phyloP scores from a whole-genome alignment of 305 asterid genomes.

The Fraxinus greggii region DNA sequence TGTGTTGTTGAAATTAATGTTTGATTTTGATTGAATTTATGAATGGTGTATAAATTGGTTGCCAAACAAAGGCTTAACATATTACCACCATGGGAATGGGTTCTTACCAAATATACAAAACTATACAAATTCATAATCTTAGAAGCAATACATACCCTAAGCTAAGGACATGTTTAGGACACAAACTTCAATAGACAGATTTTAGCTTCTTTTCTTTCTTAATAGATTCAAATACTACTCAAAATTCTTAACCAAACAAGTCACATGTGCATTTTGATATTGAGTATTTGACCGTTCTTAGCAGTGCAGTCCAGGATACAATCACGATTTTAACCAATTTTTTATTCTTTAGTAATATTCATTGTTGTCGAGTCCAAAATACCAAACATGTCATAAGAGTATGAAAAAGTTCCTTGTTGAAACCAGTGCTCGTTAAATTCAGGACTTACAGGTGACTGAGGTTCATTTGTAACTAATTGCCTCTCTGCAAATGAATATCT shows the following conservation, averaged over 20 bases:
- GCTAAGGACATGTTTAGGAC: not conserved
- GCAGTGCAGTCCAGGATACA: not conserved
- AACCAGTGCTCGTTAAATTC: not conserved
- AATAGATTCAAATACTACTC: not conserved
- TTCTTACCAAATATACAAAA: too few relatives aligned
- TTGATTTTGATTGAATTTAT: too few relatives aligned
- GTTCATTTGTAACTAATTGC: slow-evolving; percentile 45
- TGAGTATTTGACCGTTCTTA: not conserved
- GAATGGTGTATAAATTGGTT: too few relatives aligned
- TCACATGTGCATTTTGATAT: not conserved
- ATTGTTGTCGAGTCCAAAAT: not conserved
- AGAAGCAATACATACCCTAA: not conserved
- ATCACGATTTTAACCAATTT: not conserved
- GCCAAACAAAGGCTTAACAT: too few relatives aligned
- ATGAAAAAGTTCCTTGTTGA: not conserved
- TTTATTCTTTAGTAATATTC: not conserved
- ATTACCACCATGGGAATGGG: not conserved
- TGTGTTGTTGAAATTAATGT: not conserved
- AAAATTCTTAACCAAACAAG: not conserved
- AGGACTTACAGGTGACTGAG: slow-evolving; percentile 52
- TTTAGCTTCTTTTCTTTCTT: not conserved
- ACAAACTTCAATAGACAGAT: not conserved
- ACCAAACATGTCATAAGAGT: not conserved
- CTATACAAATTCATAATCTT: not conserved
- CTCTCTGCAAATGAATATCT: slow-evolving; percentile 82